Evolutionary conservation across 495 filamentous ascomycete species (phyloP).

Genomic region (Xylaria acuta): DNA sequence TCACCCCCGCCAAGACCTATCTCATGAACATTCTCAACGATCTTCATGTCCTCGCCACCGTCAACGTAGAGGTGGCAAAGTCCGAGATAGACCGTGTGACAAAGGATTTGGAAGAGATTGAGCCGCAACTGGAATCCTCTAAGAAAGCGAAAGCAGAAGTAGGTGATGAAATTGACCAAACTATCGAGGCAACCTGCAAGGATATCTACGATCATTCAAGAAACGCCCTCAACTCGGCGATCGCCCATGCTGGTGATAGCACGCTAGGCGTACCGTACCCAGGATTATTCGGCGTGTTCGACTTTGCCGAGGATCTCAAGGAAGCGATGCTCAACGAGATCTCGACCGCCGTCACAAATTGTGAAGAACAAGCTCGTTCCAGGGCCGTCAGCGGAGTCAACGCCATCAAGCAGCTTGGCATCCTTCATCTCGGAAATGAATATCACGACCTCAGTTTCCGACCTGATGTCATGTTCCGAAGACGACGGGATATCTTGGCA

Average conservation of each 20-base stretch:
- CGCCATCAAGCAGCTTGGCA: conserved; percentile 83
- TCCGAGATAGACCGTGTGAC: conserved; percentile 85
- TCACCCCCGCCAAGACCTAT: conserved; percentile 95
- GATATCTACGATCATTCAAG: conserved; percentile 86
- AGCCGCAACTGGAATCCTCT: conserved; percentile 82
- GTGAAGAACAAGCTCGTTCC: conserved; percentile 82
- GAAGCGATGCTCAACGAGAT: conserved; percentile 89
- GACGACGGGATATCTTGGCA: conserved; percentile 77
- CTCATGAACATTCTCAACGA: conserved; percentile 92
- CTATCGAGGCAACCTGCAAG: conserved; percentile 82
- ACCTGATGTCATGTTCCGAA: conserved; percentile 89
- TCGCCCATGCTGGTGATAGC: conserved; percentile 73
- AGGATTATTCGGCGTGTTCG: conserved; percentile 81
- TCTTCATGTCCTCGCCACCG: conserved; percentile 77
- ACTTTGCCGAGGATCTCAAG: conserved; percentile 93
- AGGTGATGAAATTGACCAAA: conserved; percentile 77
- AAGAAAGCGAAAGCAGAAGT: conserved; percentile 83
- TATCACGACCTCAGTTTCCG: conserved; percentile 86
- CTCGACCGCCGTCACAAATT: conserved; percentile 73
- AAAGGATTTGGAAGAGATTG: conserved; percentile 78
- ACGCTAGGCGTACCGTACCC: conserved; percentile 85
- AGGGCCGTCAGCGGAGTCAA: conserved; percentile 84
- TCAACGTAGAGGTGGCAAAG: conserved; percentile 87
- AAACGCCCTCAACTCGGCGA: conserved; percentile 70
- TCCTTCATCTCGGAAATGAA: conserved; percentile 86